Evolutionary conservation across 225 moss, liverwort and hornwort species (phyloP).

Genomic region (Ulota crispa): DNA sequence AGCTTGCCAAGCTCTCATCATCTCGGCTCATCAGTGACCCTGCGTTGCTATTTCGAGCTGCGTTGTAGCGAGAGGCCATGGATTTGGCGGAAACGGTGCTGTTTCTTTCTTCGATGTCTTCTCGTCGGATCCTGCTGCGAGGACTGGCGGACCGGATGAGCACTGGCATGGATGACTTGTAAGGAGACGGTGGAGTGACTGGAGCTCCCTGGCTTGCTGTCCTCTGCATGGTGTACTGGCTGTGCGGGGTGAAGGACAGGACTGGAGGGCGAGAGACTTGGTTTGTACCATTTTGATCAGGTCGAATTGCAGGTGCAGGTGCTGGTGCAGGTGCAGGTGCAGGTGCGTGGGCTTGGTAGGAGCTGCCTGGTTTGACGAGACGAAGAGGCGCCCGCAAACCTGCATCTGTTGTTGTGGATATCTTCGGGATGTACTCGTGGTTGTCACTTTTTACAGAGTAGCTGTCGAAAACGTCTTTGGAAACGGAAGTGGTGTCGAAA

Average conservation of each 20-base stretch:
- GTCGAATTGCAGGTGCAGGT: slow-evolving; percentile 18
- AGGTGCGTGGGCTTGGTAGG: slow-evolving; percentile 32
- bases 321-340: slow-evolving; percentile 20
- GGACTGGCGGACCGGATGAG: slow-evolving; percentile 78
- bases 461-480: slow-evolving; percentile 80
- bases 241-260: neutral
- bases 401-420: slow-evolving; percentile 31
- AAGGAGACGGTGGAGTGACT: slow-evolving; percentile 45
- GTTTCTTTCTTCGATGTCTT: slow-evolving; percentile 73
- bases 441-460: slow-evolving; percentile 77
- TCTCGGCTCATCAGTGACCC: slow-evolving; percentile 64
- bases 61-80: slow-evolving; percentile 52
- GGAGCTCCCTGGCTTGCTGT: slow-evolving; percentile 52
- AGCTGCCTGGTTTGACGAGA: slow-evolving; percentile 49
- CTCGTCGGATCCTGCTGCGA: slow-evolving; percentile 62
- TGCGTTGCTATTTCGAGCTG: slow-evolving; percentile 37
- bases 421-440: slow-evolving; percentile 53
- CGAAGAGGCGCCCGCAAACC: slow-evolving; percentile 44
- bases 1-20: slow-evolving; percentile 91
- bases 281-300: slow-evolving; percentile 3
- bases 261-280: slow-evolving; percentile 27
- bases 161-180: slow-evolving; percentile 46
- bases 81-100: slow-evolving; percentile 74
- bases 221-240: slow-evolving; percentile 36
- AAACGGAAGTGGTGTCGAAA: slow-evolving; percentile 63